A percentile compares a stretch with the other conserved stretches of the same genome.
Evolutionary conservation across 805 yeast genomes (phyloP).

Genomic region (Lachancea cidri): DNA sequence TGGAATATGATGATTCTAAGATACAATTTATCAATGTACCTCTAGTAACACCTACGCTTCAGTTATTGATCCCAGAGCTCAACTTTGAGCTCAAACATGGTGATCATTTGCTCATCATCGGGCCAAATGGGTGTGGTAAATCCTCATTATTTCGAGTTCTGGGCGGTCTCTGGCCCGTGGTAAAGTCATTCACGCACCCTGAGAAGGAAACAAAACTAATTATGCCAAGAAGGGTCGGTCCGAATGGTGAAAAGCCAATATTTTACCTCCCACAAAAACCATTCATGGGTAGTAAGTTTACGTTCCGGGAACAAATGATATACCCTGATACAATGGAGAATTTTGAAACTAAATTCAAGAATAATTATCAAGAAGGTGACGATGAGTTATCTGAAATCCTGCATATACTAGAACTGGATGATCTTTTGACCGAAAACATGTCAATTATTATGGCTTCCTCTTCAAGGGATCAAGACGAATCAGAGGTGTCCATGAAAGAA

Average conservation of each 20-base stretch:
- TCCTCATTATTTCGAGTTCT: conserved; percentile 85
- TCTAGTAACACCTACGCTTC: conserved; percentile 81
- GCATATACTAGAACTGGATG: conserved; percentile 52
- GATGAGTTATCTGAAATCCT: conserved; percentile 49
- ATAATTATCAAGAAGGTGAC: conserved; percentile 34
- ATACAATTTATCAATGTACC: conserved; percentile 72
- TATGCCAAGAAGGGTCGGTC: conserved; percentile 26
- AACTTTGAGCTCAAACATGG: conserved; percentile 74
- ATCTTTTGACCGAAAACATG: conserved; percentile 45
- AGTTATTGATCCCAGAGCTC: conserved; percentile 59
- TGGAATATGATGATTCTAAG: conserved; percentile 49
- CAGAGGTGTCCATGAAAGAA: conserved; percentile 35
- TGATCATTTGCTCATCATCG: conserved; percentile 81
- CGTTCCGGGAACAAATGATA: conserved; percentile 81
- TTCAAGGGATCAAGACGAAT: conserved; percentile 12
- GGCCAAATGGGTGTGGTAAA: conserved; percentile 96
- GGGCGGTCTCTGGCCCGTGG: conserved; percentile 91
- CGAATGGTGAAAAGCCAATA: conserved; percentile 39
- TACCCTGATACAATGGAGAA: conserved; percentile 73
- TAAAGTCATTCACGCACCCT: conserved; percentile 55
- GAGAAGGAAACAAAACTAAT: conserved; percentile 42
- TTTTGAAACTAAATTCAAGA: conserved; percentile 37
- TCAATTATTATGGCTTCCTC: conserved; percentile 29
- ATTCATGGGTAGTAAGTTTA: conserved; percentile 58
- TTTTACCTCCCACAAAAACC: conserved; percentile 93